phyloP scores from a whole-genome alignment of 208 protist genomes.

The Phytomonas sp. region DNA sequence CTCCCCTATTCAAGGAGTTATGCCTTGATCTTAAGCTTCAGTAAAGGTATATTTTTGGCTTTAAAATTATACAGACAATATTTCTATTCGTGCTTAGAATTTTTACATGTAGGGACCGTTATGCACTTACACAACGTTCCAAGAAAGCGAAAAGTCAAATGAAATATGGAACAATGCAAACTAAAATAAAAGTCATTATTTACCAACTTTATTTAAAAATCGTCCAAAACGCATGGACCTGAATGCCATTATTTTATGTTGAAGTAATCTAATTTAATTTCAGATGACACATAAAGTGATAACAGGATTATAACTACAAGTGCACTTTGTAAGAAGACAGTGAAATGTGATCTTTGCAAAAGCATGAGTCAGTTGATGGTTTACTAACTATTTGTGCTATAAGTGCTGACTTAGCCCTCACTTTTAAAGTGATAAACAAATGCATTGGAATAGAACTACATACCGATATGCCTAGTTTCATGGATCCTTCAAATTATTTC shows the following conservation, averaged over 20 bases:
- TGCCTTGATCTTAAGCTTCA: not conserved
- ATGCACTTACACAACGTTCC: not conserved
- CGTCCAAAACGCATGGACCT: not conserved
- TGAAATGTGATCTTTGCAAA: not conserved
- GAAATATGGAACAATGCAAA: not conserved
- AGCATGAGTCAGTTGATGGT: not conserved
- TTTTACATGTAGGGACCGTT: not conserved
- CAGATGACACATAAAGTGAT: not conserved
- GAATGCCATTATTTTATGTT: not conserved
- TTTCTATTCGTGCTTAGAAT: not conserved
- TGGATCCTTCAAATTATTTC: not conserved
- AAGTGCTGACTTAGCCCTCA: not conserved
- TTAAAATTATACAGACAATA: not conserved
- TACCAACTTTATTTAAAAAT: not conserved
- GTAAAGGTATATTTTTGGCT: not conserved
- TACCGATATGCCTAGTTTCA: not conserved
- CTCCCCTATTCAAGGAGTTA: not conserved
- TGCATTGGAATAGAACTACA: not conserved
- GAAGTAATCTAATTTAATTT: not conserved
- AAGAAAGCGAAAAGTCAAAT: not conserved
- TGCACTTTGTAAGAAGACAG: not conserved
- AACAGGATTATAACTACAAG: not conserved
- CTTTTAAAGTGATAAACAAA: not conserved
- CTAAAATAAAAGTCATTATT: not conserved
- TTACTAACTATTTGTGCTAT: not conserved